These are phyloP conservation scores for Acanthamoeba royreba DNA, from an alignment of 208 protist genomes.

Conservation along the genomic window DNA sequence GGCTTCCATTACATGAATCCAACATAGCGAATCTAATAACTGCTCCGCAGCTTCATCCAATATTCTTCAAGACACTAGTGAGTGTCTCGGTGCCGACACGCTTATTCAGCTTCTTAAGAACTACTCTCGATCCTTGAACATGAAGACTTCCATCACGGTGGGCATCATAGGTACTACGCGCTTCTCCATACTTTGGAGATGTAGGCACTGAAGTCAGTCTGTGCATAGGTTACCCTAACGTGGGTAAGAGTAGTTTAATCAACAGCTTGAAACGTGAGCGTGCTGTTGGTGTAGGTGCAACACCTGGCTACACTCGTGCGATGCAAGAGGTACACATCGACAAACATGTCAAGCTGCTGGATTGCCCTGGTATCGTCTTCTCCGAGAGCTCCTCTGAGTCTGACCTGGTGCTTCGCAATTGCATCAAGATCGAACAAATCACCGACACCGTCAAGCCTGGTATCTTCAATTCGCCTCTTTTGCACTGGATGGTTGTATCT, in stretches of 20 bases:
- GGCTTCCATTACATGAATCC: background rate
- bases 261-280: conserved; percentile 94
- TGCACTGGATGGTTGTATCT: background rate
- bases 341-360: conserved; percentile 94
- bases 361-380: conserved; percentile 95
- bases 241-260: conserved; percentile 96
- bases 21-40: background rate
- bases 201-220: conserved; percentile 38
- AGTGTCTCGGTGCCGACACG: conserved; percentile 69
- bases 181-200: background rate
- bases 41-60: background rate
- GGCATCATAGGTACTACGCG: conserved; percentile 90
- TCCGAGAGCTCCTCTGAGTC: conserved; percentile 74
- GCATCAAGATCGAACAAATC: conserved; percentile 91
- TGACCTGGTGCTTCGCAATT: conserved; percentile 94
- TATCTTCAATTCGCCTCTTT: background rate
- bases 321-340: conserved; percentile 90
- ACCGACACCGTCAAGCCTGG: conserved; percentile 83
- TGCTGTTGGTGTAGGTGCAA: conserved; percentile 74
- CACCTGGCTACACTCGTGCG: conserved; percentile 90
- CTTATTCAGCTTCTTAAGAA: conserved; percentile 87
- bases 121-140: conserved; percentile 51
- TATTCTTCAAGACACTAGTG: conserved; percentile 7
- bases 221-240: conserved; percentile 93
- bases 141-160: conserved; percentile 91